Conservation (phyloP, 2,329 filamentous ascomycete genomes). For the Bipolaris bicolor region DNA sequence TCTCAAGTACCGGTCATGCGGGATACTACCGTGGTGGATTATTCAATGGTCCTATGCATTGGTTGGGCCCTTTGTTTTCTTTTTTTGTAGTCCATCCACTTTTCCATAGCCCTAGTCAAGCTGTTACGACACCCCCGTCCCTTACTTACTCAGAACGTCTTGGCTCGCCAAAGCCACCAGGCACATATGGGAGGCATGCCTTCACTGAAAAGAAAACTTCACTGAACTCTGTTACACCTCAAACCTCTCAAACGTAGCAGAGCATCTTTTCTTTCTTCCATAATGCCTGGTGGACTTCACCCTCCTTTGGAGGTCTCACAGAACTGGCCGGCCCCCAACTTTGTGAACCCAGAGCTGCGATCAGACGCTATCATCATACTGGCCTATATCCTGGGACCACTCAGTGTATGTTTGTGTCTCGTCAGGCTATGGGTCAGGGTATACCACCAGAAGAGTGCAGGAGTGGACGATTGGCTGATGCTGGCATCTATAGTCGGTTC, state of each 20-base stretch:
- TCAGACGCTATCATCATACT: constrained; percentile 27
- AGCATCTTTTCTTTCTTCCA: constrained; percentile 6
- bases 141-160: constrained; percentile 5
- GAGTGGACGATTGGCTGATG: constrained; percentile 43
- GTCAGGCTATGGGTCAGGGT: constrained; percentile 39
- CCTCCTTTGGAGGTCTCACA: constrained; percentile 33
- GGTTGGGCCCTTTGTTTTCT: neutral
- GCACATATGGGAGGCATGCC: constrained; percentile 30
- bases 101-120: constrained; percentile 4
- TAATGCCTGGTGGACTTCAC: constrained; percentile 41
- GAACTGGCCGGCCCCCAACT: constrained; percentile 36
- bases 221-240: neutral
- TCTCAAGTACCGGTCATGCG: constrained; percentile 11
- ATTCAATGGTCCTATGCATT: neutral
- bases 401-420: constrained; percentile 32
- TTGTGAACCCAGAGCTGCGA: constrained; percentile 28
- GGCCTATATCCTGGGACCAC: constrained; percentile 30
- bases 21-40: neutral
- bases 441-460: constrained; percentile 31
- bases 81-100: constrained; percentile 9
- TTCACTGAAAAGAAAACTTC: constrained; percentile 8
- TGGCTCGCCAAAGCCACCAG: constrained; percentile 13
- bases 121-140: constrained; percentile 10
- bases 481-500: constrained; percentile 30
- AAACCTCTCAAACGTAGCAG: neutral